Base-by-base conservation (phyloP, 345 rosid genomes). In the Syzygium aromaticum region DNA sequence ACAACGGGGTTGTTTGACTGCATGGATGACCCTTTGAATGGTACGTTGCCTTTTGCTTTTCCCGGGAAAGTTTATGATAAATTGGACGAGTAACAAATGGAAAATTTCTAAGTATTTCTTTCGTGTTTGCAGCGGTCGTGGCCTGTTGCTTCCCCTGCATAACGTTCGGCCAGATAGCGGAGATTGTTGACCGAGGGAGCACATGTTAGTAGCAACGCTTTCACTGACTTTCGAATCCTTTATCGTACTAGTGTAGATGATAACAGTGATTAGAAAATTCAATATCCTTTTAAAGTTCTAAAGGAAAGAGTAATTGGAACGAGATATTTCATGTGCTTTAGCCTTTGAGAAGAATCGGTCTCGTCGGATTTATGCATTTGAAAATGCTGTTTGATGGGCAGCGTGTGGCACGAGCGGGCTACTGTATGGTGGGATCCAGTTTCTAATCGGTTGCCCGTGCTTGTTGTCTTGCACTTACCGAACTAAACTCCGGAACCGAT, bases 1-100 rank as follows among this genome's bases (percentile, higher is more conserved):
- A 86, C 86, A 11, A 88, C 54, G 16, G 85, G 90, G 33, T 53
- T 86, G 63, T 88, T 88, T 22, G 90, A 88, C 84, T 86, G 90
- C 85, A 17, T 88, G 40, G 86, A 86, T 49, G 86, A 86, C 51
- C 86, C 86, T 28, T 22, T 53, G 86, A 88, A 63, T 64, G 88
- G 85, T 86, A 5, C 4, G 19, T 10, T 11, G 54, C 67, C 54
- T 30, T 33, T 54, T 64, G 11, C 38, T 67, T 63, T 84, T 11
- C 51, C 28, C 28, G 0, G 30, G 49, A 17, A 30, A 15, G 28
- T 14, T 12, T 28, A 21, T 5, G 23, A 2, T 7, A 64, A 40
- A 61, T 30, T 84, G 51, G 25, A 53, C 10, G 3, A n/a, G 46
- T 53, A 53, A 19, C 43, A 53, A 4, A 14, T 10, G 12, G 85